These are phyloP conservation scores for Adansonia madagascariensis DNA, from an alignment of 441 rosid species.

Conservation along the genomic window DNA sequence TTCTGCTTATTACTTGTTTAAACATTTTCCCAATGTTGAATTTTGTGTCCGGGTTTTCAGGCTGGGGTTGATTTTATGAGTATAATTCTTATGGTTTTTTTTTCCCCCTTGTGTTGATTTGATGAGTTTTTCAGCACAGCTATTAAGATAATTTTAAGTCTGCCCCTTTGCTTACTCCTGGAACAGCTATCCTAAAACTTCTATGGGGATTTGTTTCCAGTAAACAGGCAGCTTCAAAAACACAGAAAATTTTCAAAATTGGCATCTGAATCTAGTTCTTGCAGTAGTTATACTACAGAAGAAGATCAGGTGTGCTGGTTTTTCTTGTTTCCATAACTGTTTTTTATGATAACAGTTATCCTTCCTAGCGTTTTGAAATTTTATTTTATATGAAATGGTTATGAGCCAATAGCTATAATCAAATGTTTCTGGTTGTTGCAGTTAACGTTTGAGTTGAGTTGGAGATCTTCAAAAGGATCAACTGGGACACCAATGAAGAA, in stretches of 20 bases:
- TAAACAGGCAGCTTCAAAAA: slow-evolving; percentile 51
- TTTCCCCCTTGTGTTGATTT: not conserved
- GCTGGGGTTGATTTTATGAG: not conserved
- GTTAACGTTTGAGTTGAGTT: slow-evolving; percentile 48
- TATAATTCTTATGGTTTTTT: not conserved
- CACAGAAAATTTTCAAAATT: slow-evolving; percentile 44
- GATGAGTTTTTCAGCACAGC: slow-evolving; percentile 8
- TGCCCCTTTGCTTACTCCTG: slow-evolving; percentile 23
- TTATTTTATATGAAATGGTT: slow-evolving; percentile 9
- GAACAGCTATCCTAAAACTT: slow-evolving; percentile 33
- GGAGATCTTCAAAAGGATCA: slow-evolving; percentile 49
- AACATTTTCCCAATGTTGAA: too few relatives aligned
- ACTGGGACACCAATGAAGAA: slow-evolving; percentile 68
- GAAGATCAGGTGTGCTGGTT: slow-evolving; percentile 60
- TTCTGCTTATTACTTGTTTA: slow-evolving; percentile 19
- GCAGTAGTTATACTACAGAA: slow-evolving; percentile 43
- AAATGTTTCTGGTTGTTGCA: slow-evolving; percentile 38
- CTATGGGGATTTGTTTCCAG: slow-evolving; percentile 50
- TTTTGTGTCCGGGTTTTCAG: not conserved
- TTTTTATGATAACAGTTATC: not conserved
- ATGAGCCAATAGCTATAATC: not conserved
- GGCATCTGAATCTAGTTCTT: slow-evolving; percentile 57
- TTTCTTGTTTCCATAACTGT: slow-evolving; percentile 27
- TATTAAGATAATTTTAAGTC: not conserved
- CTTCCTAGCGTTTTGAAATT: not conserved